Evolutionary conservation across 164 flowering plant species (phyloP).

Genomic region (Sextonia rubra): DNA sequence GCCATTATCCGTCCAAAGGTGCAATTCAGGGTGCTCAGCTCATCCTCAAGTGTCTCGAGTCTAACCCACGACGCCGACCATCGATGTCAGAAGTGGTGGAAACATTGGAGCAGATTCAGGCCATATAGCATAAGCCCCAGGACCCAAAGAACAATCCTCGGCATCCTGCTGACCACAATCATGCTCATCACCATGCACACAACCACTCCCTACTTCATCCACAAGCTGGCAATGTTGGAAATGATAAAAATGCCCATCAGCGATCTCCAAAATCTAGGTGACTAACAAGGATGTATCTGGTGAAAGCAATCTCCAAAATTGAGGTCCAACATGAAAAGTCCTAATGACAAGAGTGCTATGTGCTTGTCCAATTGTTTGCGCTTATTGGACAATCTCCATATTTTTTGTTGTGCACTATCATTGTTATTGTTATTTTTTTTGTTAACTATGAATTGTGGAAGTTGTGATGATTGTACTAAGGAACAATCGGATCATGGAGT

Average conservation of each 20-base stretch:
- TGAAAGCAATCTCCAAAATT: no score
- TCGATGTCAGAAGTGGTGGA: conserved; percentile 72
- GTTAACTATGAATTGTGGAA: background rate
- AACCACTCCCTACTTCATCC: background rate
- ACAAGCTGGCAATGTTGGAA: background rate
- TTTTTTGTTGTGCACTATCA: background rate
- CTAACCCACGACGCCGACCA: conserved; percentile 62
- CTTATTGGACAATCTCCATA: background rate
- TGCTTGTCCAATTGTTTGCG: background rate
- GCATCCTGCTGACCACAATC: background rate
- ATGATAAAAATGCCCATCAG: background rate
- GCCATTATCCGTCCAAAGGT: conserved; percentile 53
- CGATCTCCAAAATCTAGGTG: background rate
- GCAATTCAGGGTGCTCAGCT: conserved; percentile 56
- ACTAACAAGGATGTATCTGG: no score
- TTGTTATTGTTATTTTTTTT: background rate
- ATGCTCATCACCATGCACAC: background rate
- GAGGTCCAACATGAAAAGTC: background rate
- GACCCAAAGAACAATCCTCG: conserved; percentile 17
- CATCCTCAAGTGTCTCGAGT: conserved; percentile 48
- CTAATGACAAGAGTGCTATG: background rate
- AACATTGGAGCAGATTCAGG: conserved; percentile 41
- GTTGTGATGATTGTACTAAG: background rate
- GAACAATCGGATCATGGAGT: background rate
- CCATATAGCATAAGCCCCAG: conserved; percentile 29